Conservation (phyloP, 306 rosid species). For the Trichosanthes cucumerina region DNA sequence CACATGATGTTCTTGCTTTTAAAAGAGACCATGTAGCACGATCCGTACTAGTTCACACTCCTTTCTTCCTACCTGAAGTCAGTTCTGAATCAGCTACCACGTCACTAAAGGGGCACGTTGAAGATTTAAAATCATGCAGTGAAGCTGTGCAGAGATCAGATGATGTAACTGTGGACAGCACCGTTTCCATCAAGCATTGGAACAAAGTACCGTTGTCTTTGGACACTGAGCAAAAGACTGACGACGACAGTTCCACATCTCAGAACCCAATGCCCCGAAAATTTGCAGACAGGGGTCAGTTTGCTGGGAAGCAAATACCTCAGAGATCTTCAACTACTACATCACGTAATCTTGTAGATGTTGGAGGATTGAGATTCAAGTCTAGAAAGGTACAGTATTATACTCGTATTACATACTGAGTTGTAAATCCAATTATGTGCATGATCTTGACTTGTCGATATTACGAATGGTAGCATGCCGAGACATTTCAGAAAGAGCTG, state of each 20-base stretch:
- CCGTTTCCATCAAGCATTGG: constrained; percentile 49
- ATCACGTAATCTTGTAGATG: constrained; percentile 44
- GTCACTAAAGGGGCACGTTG: constrained; percentile 75
- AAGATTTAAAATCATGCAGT: constrained; percentile 71
- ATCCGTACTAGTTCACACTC: constrained; percentile 45
- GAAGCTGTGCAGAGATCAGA: constrained; percentile 88
- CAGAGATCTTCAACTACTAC: constrained; percentile 33
- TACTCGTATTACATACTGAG: background rate
- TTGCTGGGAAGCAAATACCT: constrained; percentile 92
- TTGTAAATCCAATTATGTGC: background rate
- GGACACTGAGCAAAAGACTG: constrained; percentile 65
- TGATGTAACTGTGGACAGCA: constrained; percentile 84
- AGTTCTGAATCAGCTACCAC: constrained; percentile 98
- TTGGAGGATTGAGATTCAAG: constrained; percentile 64
- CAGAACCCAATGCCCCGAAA: constrained; percentile 45
- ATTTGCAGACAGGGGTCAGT: constrained; percentile 38
- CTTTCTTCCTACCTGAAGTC: constrained; percentile 60
- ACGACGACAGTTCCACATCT: constrained; percentile 77
- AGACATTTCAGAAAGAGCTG: constrained; percentile 79
- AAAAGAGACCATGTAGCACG: constrained; percentile 78
- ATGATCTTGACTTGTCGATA: constrained; percentile 13
- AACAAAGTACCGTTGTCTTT: constrained; percentile 45
- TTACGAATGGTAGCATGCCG: constrained; percentile 46
- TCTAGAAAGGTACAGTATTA: constrained; percentile 50
- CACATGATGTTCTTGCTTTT: constrained; percentile 78